A percentile compares a stretch with the other conserved stretches of the same genome.
phyloP scores from a whole-genome alignment of 2,329 filamentous ascomycete genomes.

The Lachnellula subtilissima region DNA sequence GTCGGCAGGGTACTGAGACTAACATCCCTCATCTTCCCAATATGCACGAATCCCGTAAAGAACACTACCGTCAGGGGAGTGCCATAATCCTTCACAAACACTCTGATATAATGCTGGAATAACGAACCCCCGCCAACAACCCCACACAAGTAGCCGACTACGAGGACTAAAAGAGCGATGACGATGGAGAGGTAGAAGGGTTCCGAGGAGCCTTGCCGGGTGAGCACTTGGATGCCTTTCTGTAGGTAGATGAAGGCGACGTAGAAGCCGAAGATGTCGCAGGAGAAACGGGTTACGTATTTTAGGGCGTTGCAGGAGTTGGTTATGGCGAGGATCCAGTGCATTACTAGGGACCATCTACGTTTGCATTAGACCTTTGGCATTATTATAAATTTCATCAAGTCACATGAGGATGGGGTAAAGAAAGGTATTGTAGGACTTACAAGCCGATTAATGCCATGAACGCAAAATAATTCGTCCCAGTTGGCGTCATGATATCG shows the following conservation, averaged over 20 bases:
- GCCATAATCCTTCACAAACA: conserved; percentile 86
- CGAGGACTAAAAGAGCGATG: conserved; percentile 72
- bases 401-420: background rate
- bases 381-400: background rate
- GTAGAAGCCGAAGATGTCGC: conserved; percentile 92
- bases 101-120: conserved; percentile 69
- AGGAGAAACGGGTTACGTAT: conserved; percentile 87
- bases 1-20: conserved; percentile 69
- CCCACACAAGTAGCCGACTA: conserved; percentile 69
- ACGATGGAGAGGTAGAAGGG: conserved; percentile 75
- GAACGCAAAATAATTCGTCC: conserved; percentile 79
- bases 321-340: conserved; percentile 76
- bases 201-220: conserved; percentile 61
- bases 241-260: conserved; percentile 89
- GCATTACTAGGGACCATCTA: conserved; percentile 78
- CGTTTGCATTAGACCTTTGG: too few species aligned
- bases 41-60: conserved; percentile 84
- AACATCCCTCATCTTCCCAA: conserved; percentile 74
- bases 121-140: conserved; percentile 65
- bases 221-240: conserved; percentile 83
- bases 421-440: conserved; percentile 1
- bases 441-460: conserved; percentile 85
- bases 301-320: conserved; percentile 86
- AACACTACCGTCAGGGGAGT: conserved; percentile 79
- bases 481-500: conserved; percentile 74